Evolutionary conservation across 2,329 filamentous ascomycete species (phyloP).

Genomic region (Metarhizium brunneum): DNA sequence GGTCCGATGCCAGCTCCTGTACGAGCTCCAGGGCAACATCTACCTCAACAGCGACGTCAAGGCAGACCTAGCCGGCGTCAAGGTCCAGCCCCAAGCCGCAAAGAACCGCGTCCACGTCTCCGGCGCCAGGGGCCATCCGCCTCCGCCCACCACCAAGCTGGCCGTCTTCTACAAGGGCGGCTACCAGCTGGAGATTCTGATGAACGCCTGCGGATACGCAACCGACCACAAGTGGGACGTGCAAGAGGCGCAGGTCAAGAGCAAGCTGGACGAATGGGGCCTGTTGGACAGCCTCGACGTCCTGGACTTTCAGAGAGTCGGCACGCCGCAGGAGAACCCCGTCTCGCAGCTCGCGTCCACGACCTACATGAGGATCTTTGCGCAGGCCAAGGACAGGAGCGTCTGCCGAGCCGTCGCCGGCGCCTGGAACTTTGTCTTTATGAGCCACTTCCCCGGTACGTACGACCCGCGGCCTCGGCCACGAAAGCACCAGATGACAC

Average conservation of each 20-base stretch:
- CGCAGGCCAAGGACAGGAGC: constrained; percentile 23
- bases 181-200: constrained; percentile 33
- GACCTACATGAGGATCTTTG: constrained; percentile 34
- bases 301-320: constrained; percentile 40
- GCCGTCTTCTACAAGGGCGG: constrained; percentile 41
- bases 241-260: constrained; percentile 35
- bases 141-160: constrained; percentile 41
- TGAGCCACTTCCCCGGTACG: constrained; percentile 30
- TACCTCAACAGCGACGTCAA: constrained; percentile 41
- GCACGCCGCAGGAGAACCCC: constrained; percentile 22
- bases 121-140: constrained; percentile 30
- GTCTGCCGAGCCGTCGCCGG: constrained; percentile 19
- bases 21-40: constrained; percentile 36
- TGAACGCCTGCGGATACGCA: constrained; percentile 38
- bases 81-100: constrained; percentile 23
- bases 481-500: not conserved
- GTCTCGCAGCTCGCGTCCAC: constrained; percentile 30
- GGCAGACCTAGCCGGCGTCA: constrained; percentile 27
- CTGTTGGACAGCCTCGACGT: constrained; percentile 32
- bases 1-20: constrained; percentile 37
- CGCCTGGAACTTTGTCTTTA: constrained; percentile 21
- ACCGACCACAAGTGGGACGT: constrained; percentile 39
- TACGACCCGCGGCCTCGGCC: not conserved
- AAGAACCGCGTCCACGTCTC: constrained; percentile 28
- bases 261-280: constrained; percentile 28